Base-by-base conservation (phyloP, 257 asterid genomes). In the Verbascum thapsus region DNA sequence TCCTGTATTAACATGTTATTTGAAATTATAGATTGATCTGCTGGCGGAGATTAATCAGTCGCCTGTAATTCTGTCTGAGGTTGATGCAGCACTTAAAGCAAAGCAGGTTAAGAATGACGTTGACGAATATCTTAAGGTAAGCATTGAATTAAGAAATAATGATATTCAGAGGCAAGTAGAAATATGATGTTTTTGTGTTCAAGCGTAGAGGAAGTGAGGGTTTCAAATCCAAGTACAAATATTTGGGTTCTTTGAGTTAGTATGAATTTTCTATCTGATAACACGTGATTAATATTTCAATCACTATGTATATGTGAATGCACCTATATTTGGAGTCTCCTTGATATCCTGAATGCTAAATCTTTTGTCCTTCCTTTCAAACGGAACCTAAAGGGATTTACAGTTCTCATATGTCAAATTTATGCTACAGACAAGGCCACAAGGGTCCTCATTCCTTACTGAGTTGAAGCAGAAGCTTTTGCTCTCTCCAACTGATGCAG, bases 91-190 rank as follows among this genome's bases (percentile, higher is more conserved):
- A 61, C 95, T 94, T 48, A 90, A 88, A 68, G 71, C 86, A 32
- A 90, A 85, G 76, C 95, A 78, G 75, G 79, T 94, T 56, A 90
- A 94, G 88, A 76, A 58, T 74, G 99, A 94, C 52, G 82, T 87
- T 12, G 97, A 90, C 61, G 98, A 90, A 73, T 90, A 82, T 71
- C 87, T 90, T 62, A 90, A 85, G 99, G 99, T 90, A 82, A 64
- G 51, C 34, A n/a, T 43, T 6, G 42, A 54, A 9, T 10, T 18
- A 48, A n/a, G 22, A 37, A 68, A 4, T 72, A 20, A 19, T 49
- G 55, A 10, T 10, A 12, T 40, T 35, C 15, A 13, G 39, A 16
- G 58, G 10, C 13, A 22, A 53, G 7, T 38, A 26, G 32, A 7
- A 48, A 48, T 32, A 48, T 6, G 3, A 19, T 26, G 32, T 26